Base-by-base conservation (phyloP, 2,329 filamentous ascomycete species). In the Clonostachys rhizophaga region DNA sequence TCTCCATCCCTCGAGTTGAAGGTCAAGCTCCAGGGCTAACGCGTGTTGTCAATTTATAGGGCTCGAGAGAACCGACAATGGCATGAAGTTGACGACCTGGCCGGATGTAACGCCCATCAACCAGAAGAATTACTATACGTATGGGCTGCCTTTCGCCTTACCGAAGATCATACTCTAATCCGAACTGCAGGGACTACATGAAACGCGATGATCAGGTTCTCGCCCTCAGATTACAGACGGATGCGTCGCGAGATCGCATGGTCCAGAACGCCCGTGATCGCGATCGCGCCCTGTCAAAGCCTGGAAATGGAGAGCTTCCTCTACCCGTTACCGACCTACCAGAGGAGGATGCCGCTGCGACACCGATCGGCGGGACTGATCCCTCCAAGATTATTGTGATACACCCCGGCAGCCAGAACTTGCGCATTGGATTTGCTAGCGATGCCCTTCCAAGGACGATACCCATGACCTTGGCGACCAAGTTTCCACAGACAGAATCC, bases 111-210 rank as follows among this genome's bases (percentile, higher is more conserved):
- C 82, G 40, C 89, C 94, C 59, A 99, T 99, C 69, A 99, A 99
- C 65, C 94, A 99, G 68, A 99, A 99, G 74, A 99, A 99, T 68
- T 99, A 99, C 69, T 96, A 96, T 67, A 96, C 91, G 89, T 94
- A 77, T 51, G 84, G n/a, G 16, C 30, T 24, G 14, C 41, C 2
- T 20, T 13, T 42, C n/a, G 11, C 16, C n/a, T 12, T n/a, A 11
- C 9, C 11, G 16, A 44, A 16, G 34, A 34, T 40, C 37, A 43
- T 34, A 24, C 49, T 37, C 54, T 61, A 45, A 59, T 52, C 18
- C 41, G 41, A 10, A 49, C 42, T 46, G 34, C 56, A 96, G 91
- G 51, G 94, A 99, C 63, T 99, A 96, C 59, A 88, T 99, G 70
- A 99, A 99, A 74, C 87, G 92, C 60, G 94, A 99, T 72, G 94